These are phyloP conservation scores for Ustilago xerochloae DNA, from an alignment of 1,284 basidiomycete genomes.

Conservation along the genomic window DNA sequence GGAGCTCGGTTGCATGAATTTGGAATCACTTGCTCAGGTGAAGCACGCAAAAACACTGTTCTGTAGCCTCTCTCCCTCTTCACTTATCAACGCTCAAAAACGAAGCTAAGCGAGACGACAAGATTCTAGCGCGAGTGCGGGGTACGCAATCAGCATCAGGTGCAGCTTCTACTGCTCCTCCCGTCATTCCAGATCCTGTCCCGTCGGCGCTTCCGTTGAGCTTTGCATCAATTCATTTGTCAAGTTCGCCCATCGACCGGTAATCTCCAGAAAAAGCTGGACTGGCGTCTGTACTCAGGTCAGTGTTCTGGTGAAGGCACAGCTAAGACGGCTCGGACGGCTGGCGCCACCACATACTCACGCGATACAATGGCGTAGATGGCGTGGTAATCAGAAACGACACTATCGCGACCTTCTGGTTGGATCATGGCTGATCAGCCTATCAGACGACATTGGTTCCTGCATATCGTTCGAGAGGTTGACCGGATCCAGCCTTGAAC, in stretches of 20 bases:
- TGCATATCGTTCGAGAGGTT: neutral
- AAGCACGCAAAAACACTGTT: neutral
- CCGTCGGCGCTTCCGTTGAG: neutral
- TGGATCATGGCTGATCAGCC: neutral
- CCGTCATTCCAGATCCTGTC: neutral
- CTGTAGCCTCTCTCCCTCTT: too few relatives aligned
- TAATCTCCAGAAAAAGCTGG: neutral
- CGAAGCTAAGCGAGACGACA: neutral
- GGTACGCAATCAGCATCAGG: neutral
- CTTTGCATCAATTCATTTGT: neutral
- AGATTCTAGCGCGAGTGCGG: neutral
- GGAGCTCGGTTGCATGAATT: slow-evolving; percentile 7
- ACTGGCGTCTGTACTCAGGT: neutral
- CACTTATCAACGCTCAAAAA: neutral
- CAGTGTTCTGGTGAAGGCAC: neutral
- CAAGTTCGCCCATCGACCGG: neutral
- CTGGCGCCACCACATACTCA: neutral
- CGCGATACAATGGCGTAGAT: neutral
- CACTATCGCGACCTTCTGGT: neutral
- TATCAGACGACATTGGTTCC: neutral
- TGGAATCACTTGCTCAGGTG: neutral
- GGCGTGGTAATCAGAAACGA: neutral
- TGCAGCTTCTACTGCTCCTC: neutral
- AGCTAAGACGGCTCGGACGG: neutral
- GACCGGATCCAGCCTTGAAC: neutral